These are phyloP conservation scores for Apophysomyces ossiformis DNA, from an alignment of 371 early-diverging fungal genomes.

Conservation along the genomic window DNA sequence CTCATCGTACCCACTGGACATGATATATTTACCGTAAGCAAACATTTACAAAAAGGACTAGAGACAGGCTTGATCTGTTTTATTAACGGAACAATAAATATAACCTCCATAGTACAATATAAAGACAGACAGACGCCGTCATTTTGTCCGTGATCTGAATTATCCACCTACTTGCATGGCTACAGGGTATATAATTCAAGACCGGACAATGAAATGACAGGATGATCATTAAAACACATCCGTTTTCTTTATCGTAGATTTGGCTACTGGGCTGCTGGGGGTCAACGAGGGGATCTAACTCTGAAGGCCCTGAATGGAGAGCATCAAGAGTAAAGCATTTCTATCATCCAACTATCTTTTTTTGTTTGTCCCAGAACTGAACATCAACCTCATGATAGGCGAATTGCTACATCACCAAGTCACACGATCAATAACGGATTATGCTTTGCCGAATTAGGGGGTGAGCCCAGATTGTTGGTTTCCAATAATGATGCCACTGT, in stretches of 20 bases:
- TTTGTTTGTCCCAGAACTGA: neutral
- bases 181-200: slow-evolving; percentile 54
- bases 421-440: slow-evolving; percentile 93
- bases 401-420: slow-evolving; percentile 75
- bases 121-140: slow-evolving; percentile 45
- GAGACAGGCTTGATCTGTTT: neutral
- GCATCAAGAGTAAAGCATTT: slow-evolving; percentile 55
- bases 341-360: neutral
- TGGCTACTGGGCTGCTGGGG: slow-evolving; percentile 90
- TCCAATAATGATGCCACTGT: slow-evolving; percentile 96
- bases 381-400: slow-evolving; percentile 44
- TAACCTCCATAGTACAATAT: slow-evolving; percentile 59
- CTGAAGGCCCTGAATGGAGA: slow-evolving; percentile 75
- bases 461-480: slow-evolving; percentile 73
- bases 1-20: slow-evolving; percentile 44
- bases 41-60: neutral
- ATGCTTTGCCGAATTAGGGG: slow-evolving; percentile 71
- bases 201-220: neutral
- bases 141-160: slow-evolving; percentile 60
- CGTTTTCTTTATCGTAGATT: slow-evolving; percentile 33
- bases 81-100: neutral
- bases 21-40: slow-evolving; percentile 38
- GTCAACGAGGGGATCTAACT: slow-evolving; percentile 86
- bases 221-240: neutral
- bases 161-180: slow-evolving; percentile 87